A percentile compares a stretch with the other conserved stretches of the same genome.
These are phyloP conservation scores for Torrubiella hemipterigena DNA, from an alignment of 2,329 filamentous ascomycete genomes.

Conservation along the genomic window DNA sequence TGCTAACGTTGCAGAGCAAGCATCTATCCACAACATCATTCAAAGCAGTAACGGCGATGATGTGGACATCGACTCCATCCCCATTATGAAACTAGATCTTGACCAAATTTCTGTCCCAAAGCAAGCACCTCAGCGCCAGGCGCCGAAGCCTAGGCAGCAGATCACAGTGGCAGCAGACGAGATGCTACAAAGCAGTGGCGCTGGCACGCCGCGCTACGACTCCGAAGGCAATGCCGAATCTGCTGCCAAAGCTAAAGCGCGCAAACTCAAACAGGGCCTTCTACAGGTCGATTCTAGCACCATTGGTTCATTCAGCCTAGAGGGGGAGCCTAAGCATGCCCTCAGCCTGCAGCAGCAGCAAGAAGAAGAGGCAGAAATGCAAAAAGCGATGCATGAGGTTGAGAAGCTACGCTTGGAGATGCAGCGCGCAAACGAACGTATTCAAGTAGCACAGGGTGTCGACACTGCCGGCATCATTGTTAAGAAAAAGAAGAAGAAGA, in stretches of 20 bases:
- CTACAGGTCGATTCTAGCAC: slow-evolving; percentile 82
- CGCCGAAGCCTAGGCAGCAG: slow-evolving; percentile 38
- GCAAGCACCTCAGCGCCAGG: slow-evolving; percentile 18
- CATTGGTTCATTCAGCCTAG: slow-evolving; percentile 60
- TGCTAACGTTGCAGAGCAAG: slow-evolving; percentile 52
- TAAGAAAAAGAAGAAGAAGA: slow-evolving; percentile 52
- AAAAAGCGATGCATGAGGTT: slow-evolving; percentile 75
- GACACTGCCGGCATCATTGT: slow-evolving; percentile 54
- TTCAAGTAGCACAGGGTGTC: slow-evolving; percentile 59
- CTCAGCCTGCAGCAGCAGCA: slow-evolving; percentile 54
- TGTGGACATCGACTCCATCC: slow-evolving; percentile 87
- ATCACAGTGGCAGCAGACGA: slow-evolving; percentile 65
- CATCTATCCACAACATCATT: slow-evolving; percentile 73
- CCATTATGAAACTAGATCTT: slow-evolving; percentile 85
- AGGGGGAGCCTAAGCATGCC: slow-evolving; percentile 23
- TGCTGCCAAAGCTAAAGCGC: slow-evolving; percentile 33
- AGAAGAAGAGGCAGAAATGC: slow-evolving; percentile 77
- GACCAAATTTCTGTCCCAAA: slow-evolving; percentile 32
- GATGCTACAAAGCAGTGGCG: slow-evolving; percentile 47
- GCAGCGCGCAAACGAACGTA: slow-evolving; percentile 67
- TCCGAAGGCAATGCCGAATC: slow-evolving; percentile 40
- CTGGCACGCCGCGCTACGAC: slow-evolving; percentile 35
- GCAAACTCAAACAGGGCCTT: slow-evolving; percentile 48
- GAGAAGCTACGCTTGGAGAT: slow-evolving; percentile 80
- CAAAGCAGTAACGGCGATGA: slow-evolving; percentile 62